Evolutionary conservation across 1,284 basidiomycete species (phyloP), one percentile per base, ranked within the genome.

Genomic region (Tilletia walkeri): DNA sequence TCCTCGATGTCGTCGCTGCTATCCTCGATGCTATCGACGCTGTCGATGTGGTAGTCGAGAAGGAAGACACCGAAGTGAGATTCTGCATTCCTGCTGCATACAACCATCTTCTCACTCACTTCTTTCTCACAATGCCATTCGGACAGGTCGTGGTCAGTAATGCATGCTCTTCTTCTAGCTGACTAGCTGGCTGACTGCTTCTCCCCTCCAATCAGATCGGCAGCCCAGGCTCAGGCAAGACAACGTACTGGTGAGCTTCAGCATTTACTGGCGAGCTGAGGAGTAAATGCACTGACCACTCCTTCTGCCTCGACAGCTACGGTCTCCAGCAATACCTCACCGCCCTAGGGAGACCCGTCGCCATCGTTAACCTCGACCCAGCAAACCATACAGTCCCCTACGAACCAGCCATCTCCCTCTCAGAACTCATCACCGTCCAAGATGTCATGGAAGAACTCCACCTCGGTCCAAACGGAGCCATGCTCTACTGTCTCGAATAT

Each of bases 401-500:
- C 84, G 92, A 93, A 47, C 94, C 93, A 79, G 89, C 91, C 0
- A 87, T 99, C 77, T 90, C 92, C 82, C 92, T 99, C 71, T 88
- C 91, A 0, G 89, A 89, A 0, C 88, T 99, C 71, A 92, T 99
- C 79, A 93, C 92, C 0, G 88, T 99, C 34, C 87, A 91, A 66
- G 91, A 94, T 78, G 94, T 90, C 24, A 96, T 98, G 95, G 85
- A 89, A 4, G 90, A 91, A 74, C 89, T 92, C 75, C 88, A 89
- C 0, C 88, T 99, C 0, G 96, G 96, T 0, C 96, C 96, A 0
- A 99, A 99, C 77, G 96, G 96, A 4, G 95, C 90, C 2, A 94
- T 98, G 90, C 86, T 99, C 18, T 99, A 95, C 83, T 95, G 94
- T 83, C 92, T 98, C 88, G 96, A 99, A 84, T 98, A 98, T 83